Evolutionary conservation across 2,329 filamentous ascomycete species (phyloP), one percentile per base, ranked within the genome.

Genomic region (Aspergillus alliaceus): DNA sequence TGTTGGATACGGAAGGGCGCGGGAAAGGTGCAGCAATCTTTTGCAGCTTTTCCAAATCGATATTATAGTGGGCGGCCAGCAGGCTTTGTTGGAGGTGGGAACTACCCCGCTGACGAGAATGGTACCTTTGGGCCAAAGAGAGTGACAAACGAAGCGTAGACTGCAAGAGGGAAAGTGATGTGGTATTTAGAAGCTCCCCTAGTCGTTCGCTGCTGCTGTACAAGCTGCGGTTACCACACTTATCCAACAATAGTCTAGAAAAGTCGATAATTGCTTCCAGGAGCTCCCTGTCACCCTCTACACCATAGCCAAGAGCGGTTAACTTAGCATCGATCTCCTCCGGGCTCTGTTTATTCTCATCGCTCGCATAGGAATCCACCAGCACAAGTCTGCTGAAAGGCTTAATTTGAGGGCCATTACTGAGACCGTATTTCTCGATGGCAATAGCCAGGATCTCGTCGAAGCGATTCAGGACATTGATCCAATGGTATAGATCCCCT

Each of bases 401-500:
- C 64, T 86, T 84, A 47, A 81, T 85, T 75, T 99, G 96, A 2
- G 92, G 91, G 0, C 91, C 91, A 57, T 89, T 84, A 59, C 86
- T 85, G 55, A 99, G 81, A 60, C 86, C 86, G 77, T 99, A 99
- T 63, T 86, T 87, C 56, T 85, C 82, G 74, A 88, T 91, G 72
- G 96, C 92, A 37, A 86, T 81, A 66, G 96, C 91, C 39, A 99
- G 80, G 62, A 98, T 87, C 69, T 85, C 86, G 75, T 99, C 95
- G 75, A 99, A 98, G 57, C 92, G 88, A 75, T 99, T 96, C 59
- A 99, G 79, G 24, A 96, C 84, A 27, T 90, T 88, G 64, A 99
- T 97, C 96, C 96, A 99, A 80, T 99, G 93, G 73, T 98, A 98
- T 29, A 98, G 81, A 73, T 99, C 95, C 59, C 95, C 96, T 73